Evolutionary conservation across 148 eudicot species (phyloP), one percentile per base, ranked within the genome.

Genomic region (Spergularia bocconei): DNA sequence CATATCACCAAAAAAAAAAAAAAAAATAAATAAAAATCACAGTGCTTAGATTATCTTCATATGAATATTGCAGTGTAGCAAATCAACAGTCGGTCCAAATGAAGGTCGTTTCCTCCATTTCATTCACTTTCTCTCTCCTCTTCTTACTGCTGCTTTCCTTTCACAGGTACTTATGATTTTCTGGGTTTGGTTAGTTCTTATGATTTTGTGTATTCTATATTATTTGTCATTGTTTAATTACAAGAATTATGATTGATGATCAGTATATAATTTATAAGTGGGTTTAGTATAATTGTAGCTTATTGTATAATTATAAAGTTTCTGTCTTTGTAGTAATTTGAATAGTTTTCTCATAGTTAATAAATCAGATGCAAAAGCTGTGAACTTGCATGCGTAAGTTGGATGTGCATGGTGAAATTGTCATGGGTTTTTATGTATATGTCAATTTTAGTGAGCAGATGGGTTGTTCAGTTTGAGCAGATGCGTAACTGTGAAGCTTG

Each of bases 121-220:
- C 58, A 11, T 0, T 16, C 14, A 9, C 20, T 56, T 70, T 57
- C 58, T 75, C 25, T 54, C 71, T 79, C 74, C 13, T 79, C 64
- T 79, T 54, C 12, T 29, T 29, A 29, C 36, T 29, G 36, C n/a
- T 75, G n/a, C 82, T 80, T 41, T 66, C 56, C 6, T 20, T 80
- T 66, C 21, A 70, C 72, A 80, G 82, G 82, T 80, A 75, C 25
- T 61, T 29, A 29, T 4, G 21, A 48, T 5, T 66, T 13, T 14
- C 8, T 19, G 21, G 7, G 13, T 14, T 75, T 15, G 17, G 0
- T 63, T 41, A 7, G 1, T 60, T 11, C 59, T 70, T 54, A 7
- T 64, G 70, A 29, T 33, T 77, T 79, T 38, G 14, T 56, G 25
- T 25, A 12, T 16, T 20, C 2, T 12, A 17, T 3, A 12, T 13